These are phyloP conservation scores for Torrubiellomyces zombiae DNA, from an alignment of 2,329 filamentous ascomycete species.

Conservation along the genomic window DNA sequence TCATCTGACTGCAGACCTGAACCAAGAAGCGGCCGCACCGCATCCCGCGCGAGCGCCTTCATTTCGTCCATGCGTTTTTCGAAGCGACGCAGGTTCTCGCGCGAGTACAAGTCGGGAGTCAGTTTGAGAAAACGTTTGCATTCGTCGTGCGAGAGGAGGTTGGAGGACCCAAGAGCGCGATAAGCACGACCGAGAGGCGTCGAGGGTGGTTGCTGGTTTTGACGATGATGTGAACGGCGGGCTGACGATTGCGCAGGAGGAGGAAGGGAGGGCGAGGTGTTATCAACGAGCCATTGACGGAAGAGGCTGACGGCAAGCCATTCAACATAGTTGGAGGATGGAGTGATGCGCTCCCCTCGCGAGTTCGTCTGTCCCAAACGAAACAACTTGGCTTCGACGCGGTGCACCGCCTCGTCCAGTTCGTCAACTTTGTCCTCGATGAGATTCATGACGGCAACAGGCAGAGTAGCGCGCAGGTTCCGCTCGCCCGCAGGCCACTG, in stretches of 20 bases:
- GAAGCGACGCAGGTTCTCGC: conserved; percentile 73
- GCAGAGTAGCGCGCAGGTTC: conserved; percentile 57
- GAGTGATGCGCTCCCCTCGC: conserved; percentile 67
- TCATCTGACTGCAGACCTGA: conserved; percentile 69
- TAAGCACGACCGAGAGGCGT: conserved; percentile 57
- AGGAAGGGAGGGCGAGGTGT: conserved; percentile 66
- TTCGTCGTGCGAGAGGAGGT: conserved; percentile 70
- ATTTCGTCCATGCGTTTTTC: conserved; percentile 80
- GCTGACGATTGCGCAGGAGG: too few relatives aligned
- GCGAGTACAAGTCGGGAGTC: conserved; percentile 63
- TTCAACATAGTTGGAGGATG: conserved; percentile 65
- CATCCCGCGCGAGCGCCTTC: conserved; percentile 66
- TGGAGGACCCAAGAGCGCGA: conserved; percentile 52
- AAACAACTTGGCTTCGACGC: conserved; percentile 69
- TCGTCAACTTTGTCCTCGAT: conserved; percentile 95
- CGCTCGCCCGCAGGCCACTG: conserved; percentile 77
- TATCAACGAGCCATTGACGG: conserved; percentile 84
- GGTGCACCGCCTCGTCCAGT: conserved; percentile 64
- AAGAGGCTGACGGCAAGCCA: conserved; percentile 82
- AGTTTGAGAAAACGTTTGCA: conserved; percentile 82
- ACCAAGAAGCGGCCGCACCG: conserved; percentile 72
- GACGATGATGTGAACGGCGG: conserved; percentile 8
- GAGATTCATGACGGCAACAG: conserved; percentile 64
- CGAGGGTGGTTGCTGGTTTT: conserved; percentile 21
- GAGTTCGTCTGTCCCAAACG: conserved; percentile 63